Evolutionary conservation across 2,329 filamentous ascomycete species (phyloP), one percentile per base, ranked within the genome.

Genomic region (Sporothrix brasiliensis): DNA sequence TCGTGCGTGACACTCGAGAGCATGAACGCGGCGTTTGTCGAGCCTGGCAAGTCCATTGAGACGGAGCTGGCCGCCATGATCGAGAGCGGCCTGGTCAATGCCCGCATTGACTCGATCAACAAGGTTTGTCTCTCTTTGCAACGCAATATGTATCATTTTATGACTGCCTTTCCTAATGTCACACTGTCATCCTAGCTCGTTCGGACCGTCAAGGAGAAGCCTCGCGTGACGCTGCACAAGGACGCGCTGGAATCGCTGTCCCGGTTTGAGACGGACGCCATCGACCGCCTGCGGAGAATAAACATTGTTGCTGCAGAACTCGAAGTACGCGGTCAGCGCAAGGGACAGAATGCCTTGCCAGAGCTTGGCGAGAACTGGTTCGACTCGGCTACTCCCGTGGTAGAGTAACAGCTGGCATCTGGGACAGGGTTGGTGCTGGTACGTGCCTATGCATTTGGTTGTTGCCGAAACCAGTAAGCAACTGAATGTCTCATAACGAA

Each of bases 81-180:
- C 75, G 85, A 89, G 67, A 83, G 84, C 14, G 89, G 89, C 9
- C 85, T 85, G 0, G 82, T 99, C 13, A 85, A 93, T 74, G 93
- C 93, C 9, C 87, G 93, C 39, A 90, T 99, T 72, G 93, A 99
- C 77, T 87, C 92, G 0, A 92, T 96, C 71, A 91, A 95, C 75
- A 86, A 88, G 78, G 89, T 90, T 81, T 76, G 41, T 54, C 21
- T 49, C 52, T 10, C 21, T n/a, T 14, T 19, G 9, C 21, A 7
- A 58, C 0, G 41, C 3, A 13, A 16, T 44, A 39, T 58, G 34
- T 4, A 30, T 27, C 10, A 4, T 14, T 1, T 24, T n/a, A 50
- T 30, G 11, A 14, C 3, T 47, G 5, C 9, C 24, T 6, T 39
- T 21, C 3, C 19, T 50, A 47, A 4, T 34, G n/a, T 54, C 21